These are phyloP conservation scores for Friedmanniomyces endolithicus DNA, from an alignment of 495 filamentous ascomycete species.

Conservation along the genomic window DNA sequence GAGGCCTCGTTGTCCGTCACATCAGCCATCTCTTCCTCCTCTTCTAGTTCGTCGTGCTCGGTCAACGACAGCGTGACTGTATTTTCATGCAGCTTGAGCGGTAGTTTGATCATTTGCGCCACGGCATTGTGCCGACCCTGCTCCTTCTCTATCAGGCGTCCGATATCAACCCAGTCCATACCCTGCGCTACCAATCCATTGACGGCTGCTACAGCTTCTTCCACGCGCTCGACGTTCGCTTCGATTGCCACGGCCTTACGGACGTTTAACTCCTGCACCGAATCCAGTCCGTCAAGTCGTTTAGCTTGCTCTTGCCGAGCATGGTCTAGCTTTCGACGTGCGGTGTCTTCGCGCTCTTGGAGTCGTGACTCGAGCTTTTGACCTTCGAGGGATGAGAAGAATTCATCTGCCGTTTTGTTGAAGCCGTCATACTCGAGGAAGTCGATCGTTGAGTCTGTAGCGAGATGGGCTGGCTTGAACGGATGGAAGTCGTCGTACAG, in stretches of 20 bases:
- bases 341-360: conserved; percentile 65
- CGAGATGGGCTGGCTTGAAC: conserved; percentile 76
- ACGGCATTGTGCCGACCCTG: conserved; percentile 69
- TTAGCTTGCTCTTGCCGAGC: conserved; percentile 71
- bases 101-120: conserved; percentile 74
- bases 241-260: conserved; percentile 83
- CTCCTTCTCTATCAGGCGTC: conserved; percentile 73
- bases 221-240: conserved; percentile 74
- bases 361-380: conserved; percentile 79
- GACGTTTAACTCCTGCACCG: conserved; percentile 67
- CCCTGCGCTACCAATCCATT: conserved; percentile 81
- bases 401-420: conserved; percentile 89
- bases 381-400: conserved; percentile 90
- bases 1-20: conserved; percentile 55
- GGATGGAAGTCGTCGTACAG: conserved; percentile 95
- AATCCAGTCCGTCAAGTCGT: conserved; percentile 67
- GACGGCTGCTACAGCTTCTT: conserved; percentile 82
- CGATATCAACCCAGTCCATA: conserved; percentile 95
- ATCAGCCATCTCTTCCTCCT: conserved; percentile 44
- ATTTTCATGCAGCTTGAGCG: conserved; percentile 79
- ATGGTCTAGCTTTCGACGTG: conserved; percentile 68
- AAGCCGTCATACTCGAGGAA: conserved; percentile 69
- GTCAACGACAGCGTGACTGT: conserved; percentile 68
- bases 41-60: conserved; percentile 52
- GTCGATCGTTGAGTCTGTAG: conserved; percentile 46